Conservation (phyloP, 1,284 basidiomycete genomes). For the Termitomyces sp. region DNA sequence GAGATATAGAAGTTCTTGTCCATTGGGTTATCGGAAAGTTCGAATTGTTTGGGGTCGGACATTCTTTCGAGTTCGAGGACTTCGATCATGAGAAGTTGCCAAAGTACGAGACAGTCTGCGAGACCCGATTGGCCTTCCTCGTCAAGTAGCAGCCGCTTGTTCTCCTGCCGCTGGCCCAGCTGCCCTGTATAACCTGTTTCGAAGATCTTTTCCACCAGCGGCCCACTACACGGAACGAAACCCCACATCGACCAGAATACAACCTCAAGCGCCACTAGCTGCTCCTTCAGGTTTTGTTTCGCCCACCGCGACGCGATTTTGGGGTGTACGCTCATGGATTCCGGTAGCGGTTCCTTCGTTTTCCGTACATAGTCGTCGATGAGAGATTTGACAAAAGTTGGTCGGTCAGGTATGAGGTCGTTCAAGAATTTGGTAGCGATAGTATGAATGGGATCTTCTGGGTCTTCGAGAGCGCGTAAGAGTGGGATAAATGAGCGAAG, state of each 20-base stretch:
- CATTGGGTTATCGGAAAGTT: slow-evolving; percentile 45
- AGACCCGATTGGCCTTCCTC: slow-evolving; percentile 63
- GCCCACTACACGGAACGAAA: slow-evolving; percentile 62
- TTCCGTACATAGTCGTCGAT: slow-evolving; percentile 57
- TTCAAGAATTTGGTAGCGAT: slow-evolving; percentile 54
- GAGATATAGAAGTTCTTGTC: slow-evolving; percentile 52
- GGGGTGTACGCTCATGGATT: slow-evolving; percentile 47
- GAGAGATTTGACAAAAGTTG: slow-evolving; percentile 51
- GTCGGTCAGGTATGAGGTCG: slow-evolving; percentile 56
- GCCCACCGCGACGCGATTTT: slow-evolving; percentile 66
- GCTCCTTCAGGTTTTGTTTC: slow-evolving; percentile 76
- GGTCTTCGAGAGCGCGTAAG: slow-evolving; percentile 61
- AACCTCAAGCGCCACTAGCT: slow-evolving; percentile 76
- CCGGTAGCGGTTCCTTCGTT: slow-evolving; percentile 50
- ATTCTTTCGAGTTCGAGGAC: slow-evolving; percentile 77
- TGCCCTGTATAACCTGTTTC: slow-evolving; percentile 61
- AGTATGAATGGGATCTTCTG: slow-evolving; percentile 48
- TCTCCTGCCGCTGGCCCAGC: slow-evolving; percentile 64
- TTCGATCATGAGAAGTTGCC: slow-evolving; percentile 76
- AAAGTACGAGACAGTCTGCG: slow-evolving; percentile 66
- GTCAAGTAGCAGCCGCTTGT: slow-evolving; percentile 66
- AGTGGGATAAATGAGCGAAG: slow-evolving; percentile 63
- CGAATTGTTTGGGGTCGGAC: slow-evolving; percentile 48
- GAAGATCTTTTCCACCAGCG: slow-evolving; percentile 58
- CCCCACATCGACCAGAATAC: slow-evolving; percentile 84